Conservation (phyloP, 1,284 basidiomycete species). For the Heterobasidion occidentale region DNA sequence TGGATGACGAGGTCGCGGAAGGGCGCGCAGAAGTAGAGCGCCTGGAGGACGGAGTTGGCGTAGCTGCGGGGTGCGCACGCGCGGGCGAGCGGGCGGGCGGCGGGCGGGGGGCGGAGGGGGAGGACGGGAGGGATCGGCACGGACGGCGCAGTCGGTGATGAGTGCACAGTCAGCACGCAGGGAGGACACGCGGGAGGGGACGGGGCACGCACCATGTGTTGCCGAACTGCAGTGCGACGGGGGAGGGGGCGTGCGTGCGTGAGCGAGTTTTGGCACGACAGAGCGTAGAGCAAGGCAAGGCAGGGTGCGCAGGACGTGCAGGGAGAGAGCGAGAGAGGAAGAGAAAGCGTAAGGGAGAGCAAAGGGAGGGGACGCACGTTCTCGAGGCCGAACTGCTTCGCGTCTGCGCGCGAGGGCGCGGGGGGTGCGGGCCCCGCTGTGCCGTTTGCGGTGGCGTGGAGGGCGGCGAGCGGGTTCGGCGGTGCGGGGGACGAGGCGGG, state of each 20-base stretch:
- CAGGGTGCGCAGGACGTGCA: too few species aligned
- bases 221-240: constrained; percentile 48
- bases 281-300: too few species aligned
- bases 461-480: not conserved
- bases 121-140: too few species aligned
- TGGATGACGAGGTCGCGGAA: constrained; percentile 72
- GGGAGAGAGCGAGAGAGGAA: not conserved
- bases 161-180: not conserved
- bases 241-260: too few species aligned
- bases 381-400: constrained; percentile 86
- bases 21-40: constrained; percentile 84
- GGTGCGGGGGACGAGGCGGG: not conserved
- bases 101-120: too few species aligned
- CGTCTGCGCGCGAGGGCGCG: constrained; percentile 28
- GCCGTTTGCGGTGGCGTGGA: not conserved
- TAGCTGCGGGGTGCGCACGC: constrained; percentile 48
- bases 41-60: constrained; percentile 95
- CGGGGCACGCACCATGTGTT: constrained; percentile 62
- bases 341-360: constrained; percentile 6
- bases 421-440: constrained; percentile 13
- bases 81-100: not conserved
- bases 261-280: too few species aligned
- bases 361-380: constrained; percentile 58
- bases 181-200: not conserved
- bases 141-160: not conserved